These are phyloP conservation scores for Fraxinus velutina DNA, from an alignment of 305 asterid species.

Conservation along the genomic window DNA sequence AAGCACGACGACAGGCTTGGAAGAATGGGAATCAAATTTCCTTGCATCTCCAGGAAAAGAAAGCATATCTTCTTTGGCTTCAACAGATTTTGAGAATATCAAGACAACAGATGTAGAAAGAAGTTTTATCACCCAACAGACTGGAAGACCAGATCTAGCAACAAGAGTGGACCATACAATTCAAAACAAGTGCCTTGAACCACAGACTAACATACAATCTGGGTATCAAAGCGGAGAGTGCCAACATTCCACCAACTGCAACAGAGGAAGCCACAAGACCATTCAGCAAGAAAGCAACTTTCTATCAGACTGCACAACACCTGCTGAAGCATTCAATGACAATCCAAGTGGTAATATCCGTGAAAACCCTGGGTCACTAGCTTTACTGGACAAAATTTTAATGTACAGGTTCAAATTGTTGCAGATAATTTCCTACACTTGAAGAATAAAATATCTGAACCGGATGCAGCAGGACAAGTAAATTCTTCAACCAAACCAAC, in stretches of 20 bases:
- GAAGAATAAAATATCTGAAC: constrained; percentile 20
- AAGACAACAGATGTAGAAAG: constrained; percentile 33
- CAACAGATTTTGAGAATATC: constrained; percentile 33
- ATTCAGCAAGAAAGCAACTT: constrained; percentile 34
- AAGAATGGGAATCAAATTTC: constrained; percentile 39
- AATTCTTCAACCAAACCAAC: constrained; percentile 28
- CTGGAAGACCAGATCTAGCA: constrained; percentile 33
- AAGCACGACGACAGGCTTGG: constrained; percentile 39
- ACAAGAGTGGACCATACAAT: constrained; percentile 26
- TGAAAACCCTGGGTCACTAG: constrained; percentile 18
- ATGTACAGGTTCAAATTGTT: constrained; percentile 9
- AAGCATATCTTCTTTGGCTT: constrained; percentile 39
- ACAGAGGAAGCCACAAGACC: constrained; percentile 30
- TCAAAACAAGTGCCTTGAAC: constrained; percentile 22
- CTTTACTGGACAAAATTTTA: constrained; percentile 4
- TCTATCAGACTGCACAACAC: constrained; percentile 28
- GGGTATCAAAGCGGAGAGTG: constrained; percentile 26
- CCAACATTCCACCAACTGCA: constrained; percentile 29
- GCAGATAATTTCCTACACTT: constrained; percentile 26
- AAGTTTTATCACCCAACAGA: constrained; percentile 28
- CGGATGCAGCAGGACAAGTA: constrained; percentile 36
- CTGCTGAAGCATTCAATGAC: constrained; percentile 37
- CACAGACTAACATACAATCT: constrained; percentile 26
- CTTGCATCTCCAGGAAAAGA: constrained; percentile 36
- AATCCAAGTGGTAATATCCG: constrained; percentile 42